phyloP scores from a whole-genome alignment of 495 filamentous ascomycete species.

The Penicillium psychrofluorescens region DNA sequence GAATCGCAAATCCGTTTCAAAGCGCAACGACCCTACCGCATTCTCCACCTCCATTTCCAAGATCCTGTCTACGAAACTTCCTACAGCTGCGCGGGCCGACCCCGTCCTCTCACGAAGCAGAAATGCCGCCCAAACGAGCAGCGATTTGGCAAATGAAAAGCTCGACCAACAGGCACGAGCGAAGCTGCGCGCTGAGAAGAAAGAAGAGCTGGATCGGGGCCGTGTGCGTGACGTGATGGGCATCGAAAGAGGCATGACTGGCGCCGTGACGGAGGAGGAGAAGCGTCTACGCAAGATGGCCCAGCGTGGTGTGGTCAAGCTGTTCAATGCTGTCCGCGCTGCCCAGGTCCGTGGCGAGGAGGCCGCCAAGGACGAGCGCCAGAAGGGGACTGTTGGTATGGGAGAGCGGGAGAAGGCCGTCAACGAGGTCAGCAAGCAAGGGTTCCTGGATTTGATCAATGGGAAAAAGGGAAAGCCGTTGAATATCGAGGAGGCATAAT shows the following conservation, averaged over 20 bases:
- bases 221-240: constrained; percentile 78
- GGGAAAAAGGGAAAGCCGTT: constrained; percentile 45
- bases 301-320: constrained; percentile 84
- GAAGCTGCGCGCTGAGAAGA: constrained; percentile 74
- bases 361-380: constrained; percentile 58
- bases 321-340: constrained; percentile 91
- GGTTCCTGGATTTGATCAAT: constrained; percentile 84
- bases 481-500: constrained; percentile 43
- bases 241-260: constrained; percentile 33
- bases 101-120: constrained; percentile 80
- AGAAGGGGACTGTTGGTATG: constrained; percentile 68
- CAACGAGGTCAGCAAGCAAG: constrained; percentile 92
- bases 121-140: constrained; percentile 56
- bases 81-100: constrained; percentile 69
- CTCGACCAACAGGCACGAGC: constrained; percentile 73
- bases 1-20: constrained; percentile 31
- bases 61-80: constrained; percentile 82
- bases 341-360: constrained; percentile 80
- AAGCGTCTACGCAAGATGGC: constrained; percentile 75
- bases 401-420: constrained; percentile 72
- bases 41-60: constrained; percentile 89
- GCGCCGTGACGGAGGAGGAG: constrained; percentile 67
- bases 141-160: constrained; percentile 61
- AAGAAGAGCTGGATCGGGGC: constrained; percentile 74
- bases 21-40: constrained; percentile 83